Evolutionary conservation across 306 rosid genomes (phyloP), one percentile per base, ranked within the genome.

Genomic region (Notholithocarpus densiflorus): DNA sequence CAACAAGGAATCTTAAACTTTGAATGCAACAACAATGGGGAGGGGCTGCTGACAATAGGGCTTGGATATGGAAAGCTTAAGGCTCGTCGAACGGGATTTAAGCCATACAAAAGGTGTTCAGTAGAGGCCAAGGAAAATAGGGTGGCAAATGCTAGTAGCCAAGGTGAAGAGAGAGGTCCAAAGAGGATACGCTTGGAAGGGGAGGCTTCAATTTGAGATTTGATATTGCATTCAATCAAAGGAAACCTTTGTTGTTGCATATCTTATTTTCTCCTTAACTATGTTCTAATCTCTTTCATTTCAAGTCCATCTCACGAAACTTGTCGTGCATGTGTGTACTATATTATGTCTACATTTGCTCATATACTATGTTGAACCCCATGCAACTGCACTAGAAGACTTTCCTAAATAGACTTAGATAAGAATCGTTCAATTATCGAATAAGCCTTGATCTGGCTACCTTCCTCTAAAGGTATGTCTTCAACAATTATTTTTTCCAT

Each of bases 31-130:
- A 85, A 81, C 70, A 55, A 68, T n/a, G 88, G 82, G 19, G 89
- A 87, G 64, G 87, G 90, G 43, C 77, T 82, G 87, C 86, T 91
- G 82, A 82, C 88, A 81, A 65, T 90, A 71, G 96, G 99, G 77
- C 92, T 90, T 29, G 90, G 93, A 83, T 86, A 68, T 26, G 97
- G 89, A 71, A 91, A 82, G 81, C 88, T 85, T 61, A 93, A 85
- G 86, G 80, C 84, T 80, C 82, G 83, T 77, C 92, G 88, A 73
- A 95, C 96, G 17, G 99, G 99, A 77, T 95, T 95, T 82, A 95
- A 90, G 84, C 98, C 97, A 76, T 95, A 95, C 86, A 93, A 93
- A 83, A 91, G 98, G 86, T 93, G 99, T 86, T 88, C 95, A 6
- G 77, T 83, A 72, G 98, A 92, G 84, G 91, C 89, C 32, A 91